A percentile compares a stretch with the other conserved stretches of the same genome.
phyloP scores from a whole-genome alignment of 345 rosid species.

The Balakata baccata region DNA sequence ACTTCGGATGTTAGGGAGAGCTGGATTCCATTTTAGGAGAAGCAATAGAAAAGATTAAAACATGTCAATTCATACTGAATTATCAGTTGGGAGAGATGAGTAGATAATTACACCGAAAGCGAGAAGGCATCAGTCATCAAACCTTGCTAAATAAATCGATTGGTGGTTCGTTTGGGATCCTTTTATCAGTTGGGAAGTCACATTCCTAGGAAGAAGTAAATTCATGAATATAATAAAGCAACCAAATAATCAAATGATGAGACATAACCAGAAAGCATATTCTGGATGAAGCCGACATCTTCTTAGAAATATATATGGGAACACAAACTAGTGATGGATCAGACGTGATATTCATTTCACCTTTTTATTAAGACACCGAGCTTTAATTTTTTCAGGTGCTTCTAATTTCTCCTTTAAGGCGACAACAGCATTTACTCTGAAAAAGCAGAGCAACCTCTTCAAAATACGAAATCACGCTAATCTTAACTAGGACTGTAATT shows the following conservation, averaged over 20 bases:
- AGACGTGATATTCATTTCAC: slow-evolving; percentile 14
- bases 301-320: not conserved
- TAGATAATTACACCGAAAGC: not conserved
- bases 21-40: slow-evolving; percentile 27
- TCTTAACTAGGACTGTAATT: not conserved
- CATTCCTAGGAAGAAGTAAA: slow-evolving; percentile 30
- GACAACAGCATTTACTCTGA: slow-evolving; percentile 30
- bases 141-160: slow-evolving; percentile 41
- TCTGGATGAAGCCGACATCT: not conserved
- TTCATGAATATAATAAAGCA: not conserved
- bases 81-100: not conserved
- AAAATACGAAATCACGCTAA: slow-evolving; percentile 6
- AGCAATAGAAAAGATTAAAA: not conserved
- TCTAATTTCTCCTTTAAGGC: slow-evolving; percentile 30
- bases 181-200: slow-evolving; percentile 22
- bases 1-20: slow-evolving; percentile 40
- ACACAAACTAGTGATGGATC: not conserved
- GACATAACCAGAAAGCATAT: not conserved
- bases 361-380: slow-evolving; percentile 34
- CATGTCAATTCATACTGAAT: not conserved
- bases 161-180: slow-evolving; percentile 27
- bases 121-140: not conserved
- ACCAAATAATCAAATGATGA: slow-evolving; percentile 5
- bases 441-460: not conserved
- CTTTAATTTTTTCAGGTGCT: slow-evolving; percentile 23